Conservation (phyloP, 2,329 filamentous ascomycete genomes). For the Pseudogymnoascus verrucosus region DNA sequence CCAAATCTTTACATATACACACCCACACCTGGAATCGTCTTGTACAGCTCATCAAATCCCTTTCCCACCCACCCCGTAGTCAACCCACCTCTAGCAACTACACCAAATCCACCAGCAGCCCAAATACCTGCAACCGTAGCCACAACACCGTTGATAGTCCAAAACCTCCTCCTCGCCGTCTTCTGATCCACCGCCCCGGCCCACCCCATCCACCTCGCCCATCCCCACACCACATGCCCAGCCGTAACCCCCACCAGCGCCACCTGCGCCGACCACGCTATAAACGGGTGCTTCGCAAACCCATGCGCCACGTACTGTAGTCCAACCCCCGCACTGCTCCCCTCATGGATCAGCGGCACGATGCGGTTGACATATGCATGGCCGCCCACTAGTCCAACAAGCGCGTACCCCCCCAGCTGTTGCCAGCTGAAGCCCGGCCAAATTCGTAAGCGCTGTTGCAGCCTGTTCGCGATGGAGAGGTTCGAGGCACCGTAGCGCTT, state of each 20-base stretch:
- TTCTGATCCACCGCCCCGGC: slow-evolving; percentile 41
- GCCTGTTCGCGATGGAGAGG: slow-evolving; percentile 36
- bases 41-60: slow-evolving; percentile 70
- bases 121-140: slow-evolving; percentile 57
- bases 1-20: slow-evolving; percentile 35
- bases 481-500: slow-evolving; percentile 67
- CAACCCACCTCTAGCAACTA: slow-evolving; percentile 64
- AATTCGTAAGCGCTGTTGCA: slow-evolving; percentile 27
- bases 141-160: slow-evolving; percentile 59
- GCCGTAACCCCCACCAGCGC: slow-evolving; percentile 59
- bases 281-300: slow-evolving; percentile 61
- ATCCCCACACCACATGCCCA: slow-evolving; percentile 77
- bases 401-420: slow-evolving; percentile 62
- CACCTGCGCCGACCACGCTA: slow-evolving; percentile 62
- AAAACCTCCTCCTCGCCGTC: slow-evolving; percentile 57
- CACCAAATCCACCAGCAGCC: slow-evolving; percentile 71
- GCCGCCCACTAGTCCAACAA: slow-evolving; percentile 56
- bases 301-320: slow-evolving; percentile 79
- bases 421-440: slow-evolving; percentile 63
- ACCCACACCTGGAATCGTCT: slow-evolving; percentile 48
- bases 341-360: slow-evolving; percentile 68
- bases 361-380: slow-evolving; percentile 72
- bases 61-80: slow-evolving; percentile 71
- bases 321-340: slow-evolving; percentile 78
- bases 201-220: slow-evolving; percentile 70